A percentile compares a stretch with the other conserved stretches of the same genome.
Evolutionary conservation across 148 eudicot genomes (phyloP).

Genomic region (Cornus controversa): DNA sequence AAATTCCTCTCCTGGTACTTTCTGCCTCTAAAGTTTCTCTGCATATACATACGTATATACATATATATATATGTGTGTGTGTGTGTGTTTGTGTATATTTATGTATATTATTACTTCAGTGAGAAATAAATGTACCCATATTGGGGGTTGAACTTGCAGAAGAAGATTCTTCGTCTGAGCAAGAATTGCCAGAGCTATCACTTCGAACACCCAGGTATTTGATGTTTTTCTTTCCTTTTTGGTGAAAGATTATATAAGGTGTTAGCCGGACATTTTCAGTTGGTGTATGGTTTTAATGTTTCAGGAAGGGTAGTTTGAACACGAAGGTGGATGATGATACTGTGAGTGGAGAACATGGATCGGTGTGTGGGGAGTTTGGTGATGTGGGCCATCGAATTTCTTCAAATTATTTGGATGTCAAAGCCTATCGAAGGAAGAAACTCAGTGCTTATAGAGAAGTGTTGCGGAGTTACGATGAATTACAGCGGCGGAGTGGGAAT

Average conservation of each 20-base stretch:
- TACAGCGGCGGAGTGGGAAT: constrained; percentile 26
- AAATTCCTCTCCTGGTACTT: constrained; percentile 19
- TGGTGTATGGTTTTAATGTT: constrained; percentile 6
- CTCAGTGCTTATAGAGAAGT: constrained; percentile 33
- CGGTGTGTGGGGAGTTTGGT: constrained; percentile 23
- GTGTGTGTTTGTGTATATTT: neutral
- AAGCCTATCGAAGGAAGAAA: constrained; percentile 38
- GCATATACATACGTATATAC: neutral
- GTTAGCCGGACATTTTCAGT: neutral
- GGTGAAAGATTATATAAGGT: neutral
- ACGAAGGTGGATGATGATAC: constrained; percentile 16
- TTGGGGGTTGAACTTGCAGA: constrained; percentile 21
- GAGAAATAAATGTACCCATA: neutral
- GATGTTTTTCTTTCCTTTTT: too few relatives aligned
- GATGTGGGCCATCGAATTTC: constrained; percentile 18
- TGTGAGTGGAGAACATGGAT: constrained; percentile 25
- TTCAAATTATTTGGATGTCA: constrained; percentile 25
- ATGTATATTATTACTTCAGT: neutral
- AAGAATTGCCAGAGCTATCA: constrained; percentile 17
- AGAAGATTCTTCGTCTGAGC: constrained; percentile 19
- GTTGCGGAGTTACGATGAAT: constrained; percentile 46
- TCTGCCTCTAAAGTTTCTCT: neutral
- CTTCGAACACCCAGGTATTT: constrained; percentile 20
- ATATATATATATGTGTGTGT: neutral
- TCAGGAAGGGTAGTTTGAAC: constrained; percentile 13